phyloP scores from a whole-genome alignment of 2,329 filamentous ascomycete species.

The Leptographium procerum region DNA sequence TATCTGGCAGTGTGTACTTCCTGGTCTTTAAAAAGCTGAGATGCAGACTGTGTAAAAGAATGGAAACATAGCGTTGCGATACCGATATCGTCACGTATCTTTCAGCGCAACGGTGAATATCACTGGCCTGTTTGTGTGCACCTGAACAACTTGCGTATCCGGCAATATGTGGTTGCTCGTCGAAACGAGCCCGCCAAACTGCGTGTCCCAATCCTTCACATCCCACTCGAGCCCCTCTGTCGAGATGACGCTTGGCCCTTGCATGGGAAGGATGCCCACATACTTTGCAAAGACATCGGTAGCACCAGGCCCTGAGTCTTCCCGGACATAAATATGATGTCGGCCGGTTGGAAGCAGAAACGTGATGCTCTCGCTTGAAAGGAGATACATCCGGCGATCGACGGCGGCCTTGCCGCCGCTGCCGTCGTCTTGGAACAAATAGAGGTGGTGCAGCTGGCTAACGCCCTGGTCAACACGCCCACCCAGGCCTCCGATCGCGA shows the following conservation, averaged over 20 bases:
- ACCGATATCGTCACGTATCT: slow-evolving; percentile 23
- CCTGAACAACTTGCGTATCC: slow-evolving; percentile 45
- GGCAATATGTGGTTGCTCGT: slow-evolving; percentile 68
- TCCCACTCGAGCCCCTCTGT: slow-evolving; percentile 86
- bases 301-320: slow-evolving; percentile 69
- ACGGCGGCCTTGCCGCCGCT: slow-evolving; percentile 25
- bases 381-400: slow-evolving; percentile 52
- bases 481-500: slow-evolving; percentile 74
- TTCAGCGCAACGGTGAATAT: slow-evolving; percentile 62
- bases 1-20: too few relatives aligned
- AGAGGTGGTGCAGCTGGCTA: slow-evolving; percentile 79
- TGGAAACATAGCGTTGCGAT: neutral
- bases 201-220: slow-evolving; percentile 67
- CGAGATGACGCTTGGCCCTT: slow-evolving; percentile 65
- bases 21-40: too few relatives aligned
- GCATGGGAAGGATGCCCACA: slow-evolving; percentile 77
- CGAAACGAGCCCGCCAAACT: slow-evolving; percentile 61
- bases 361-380: slow-evolving; percentile 71
- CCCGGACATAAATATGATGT: slow-evolving; percentile 57
- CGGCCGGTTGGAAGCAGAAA: slow-evolving; percentile 63
- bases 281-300: slow-evolving; percentile 57
- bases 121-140: slow-evolving; percentile 53
- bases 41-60: too few relatives aligned
- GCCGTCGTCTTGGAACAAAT: slow-evolving; percentile 44
- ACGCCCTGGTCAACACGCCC: slow-evolving; percentile 89